Evolutionary conservation across 331 rosid genomes (phyloP), one percentile per base, ranked within the genome.

Genomic region (Erythrophleum ivorense): DNA sequence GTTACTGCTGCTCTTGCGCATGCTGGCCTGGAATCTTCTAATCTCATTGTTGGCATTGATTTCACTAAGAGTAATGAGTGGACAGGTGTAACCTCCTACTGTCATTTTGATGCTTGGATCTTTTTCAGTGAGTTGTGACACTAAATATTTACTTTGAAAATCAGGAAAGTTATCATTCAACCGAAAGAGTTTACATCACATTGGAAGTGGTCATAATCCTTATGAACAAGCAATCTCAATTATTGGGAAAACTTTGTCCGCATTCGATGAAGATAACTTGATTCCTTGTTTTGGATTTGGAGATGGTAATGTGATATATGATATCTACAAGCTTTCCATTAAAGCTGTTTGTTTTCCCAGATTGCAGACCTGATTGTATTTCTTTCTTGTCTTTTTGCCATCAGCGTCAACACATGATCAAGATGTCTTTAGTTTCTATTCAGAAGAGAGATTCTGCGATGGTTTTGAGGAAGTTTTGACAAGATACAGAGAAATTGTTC

Each of bases 31-130:
- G 98, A 93, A 89, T 95, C 98, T 83, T 95, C 98, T 57, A 95
- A 95, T 86, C 91, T 95, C 85, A 91, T 93, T 60, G 97, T 95
- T 80, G 98, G 97, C 74, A 90, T 95, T 86, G 98, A 95, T 91
- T 91, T 93, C 92, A 95, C 98, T 6, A 95, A 95, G 92, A 95
- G 98, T 91, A 95, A 95, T 64, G 96, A 95, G 81, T 95, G 98
- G 98, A 95, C 97, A 91, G 98, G 97, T 90, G 60, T 34, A 33
- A 55, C 76, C 62, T 78, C 80, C 19, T 73, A 46, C 60, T 80
- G 57, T 77, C 54, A 43, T 70, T 82, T 74, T 81, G 77, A 77
- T 80, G 60, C 79, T 78, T 68, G 53, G 34, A 71, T 63, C 11
- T 76, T 72, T 21, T 54, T 24, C 77, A 41, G 45, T 52, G 63